phyloP scores from a whole-genome alignment of 345 rosid genomes.

The sweet orange (Citrus sinensis) region DVS_A1.0 CM039161.1:19182501-19183000 shows the following conservation, averaged over 20 bases:
- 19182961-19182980: no score
- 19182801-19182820: background rate
- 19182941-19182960: background rate
- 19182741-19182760: slow-evolving; percentile 64
- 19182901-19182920: background rate
- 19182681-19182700: slow-evolving; percentile 82
- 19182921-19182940: background rate
- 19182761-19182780: slow-evolving; percentile 78
- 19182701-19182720: slow-evolving; percentile 70
- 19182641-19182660: slow-evolving; percentile 89
- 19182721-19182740: slow-evolving; percentile 82
- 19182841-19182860: background rate
- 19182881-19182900: background rate
- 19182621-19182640: slow-evolving; percentile 90
- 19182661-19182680: slow-evolving; percentile 73
- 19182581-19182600: slow-evolving; percentile 81
- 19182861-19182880: background rate
- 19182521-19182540: slow-evolving; percentile 81
- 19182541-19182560: slow-evolving; percentile 69
- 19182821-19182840: background rate
- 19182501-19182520: slow-evolving; percentile 45
- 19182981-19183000: background rate
- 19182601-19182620: slow-evolving; percentile 58
- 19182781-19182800: background rate
- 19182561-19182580: slow-evolving; percentile 73